phyloP scores from a whole-genome alignment of 1,284 basidiomycete species.

The Neonothopanus nambi region DNA sequence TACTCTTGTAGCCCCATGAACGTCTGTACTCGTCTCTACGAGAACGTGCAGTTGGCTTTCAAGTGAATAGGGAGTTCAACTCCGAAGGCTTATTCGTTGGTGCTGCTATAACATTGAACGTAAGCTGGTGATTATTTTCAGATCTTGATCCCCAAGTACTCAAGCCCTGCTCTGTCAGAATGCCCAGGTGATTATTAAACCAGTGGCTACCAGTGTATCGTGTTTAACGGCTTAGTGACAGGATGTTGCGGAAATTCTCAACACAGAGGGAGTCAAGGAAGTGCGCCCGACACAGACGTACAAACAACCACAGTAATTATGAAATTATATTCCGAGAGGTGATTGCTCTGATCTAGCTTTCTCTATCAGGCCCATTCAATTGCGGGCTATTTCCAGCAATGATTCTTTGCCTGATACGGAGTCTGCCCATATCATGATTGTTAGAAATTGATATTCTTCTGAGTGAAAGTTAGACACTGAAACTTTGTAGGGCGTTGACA shows the following conservation, averaged over 20 bases:
- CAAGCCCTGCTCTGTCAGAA: background rate
- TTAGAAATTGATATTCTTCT: background rate
- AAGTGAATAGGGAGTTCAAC: slow-evolving; percentile 42
- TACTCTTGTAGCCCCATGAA: slow-evolving; percentile 27
- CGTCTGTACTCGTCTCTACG: slow-evolving; percentile 36
- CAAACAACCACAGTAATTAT: background rate
- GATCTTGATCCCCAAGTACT: no score
- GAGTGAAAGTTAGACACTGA: no score
- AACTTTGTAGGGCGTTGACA: slow-evolving; percentile 39
- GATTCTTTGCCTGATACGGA: background rate
- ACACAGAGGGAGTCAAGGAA: background rate
- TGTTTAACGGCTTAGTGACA: slow-evolving; percentile 8
- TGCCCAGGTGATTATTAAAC: no score
- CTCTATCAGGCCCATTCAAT: background rate
- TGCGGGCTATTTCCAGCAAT: background rate
- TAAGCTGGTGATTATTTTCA: slow-evolving; percentile 12
- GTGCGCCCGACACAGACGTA: background rate
- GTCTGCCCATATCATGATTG: background rate
- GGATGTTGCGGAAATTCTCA: background rate
- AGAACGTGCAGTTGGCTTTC: slow-evolving; percentile 35
- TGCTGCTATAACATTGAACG: slow-evolving; percentile 39
- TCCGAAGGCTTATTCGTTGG: slow-evolving; percentile 43
- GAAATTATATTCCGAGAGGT: background rate
- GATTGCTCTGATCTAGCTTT: background rate
- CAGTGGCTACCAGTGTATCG: background rate